Evolutionary conservation across 2,329 filamentous ascomycete species (phyloP).

Genomic region (Nothophaeocryptopus gaeumannii): DNA sequence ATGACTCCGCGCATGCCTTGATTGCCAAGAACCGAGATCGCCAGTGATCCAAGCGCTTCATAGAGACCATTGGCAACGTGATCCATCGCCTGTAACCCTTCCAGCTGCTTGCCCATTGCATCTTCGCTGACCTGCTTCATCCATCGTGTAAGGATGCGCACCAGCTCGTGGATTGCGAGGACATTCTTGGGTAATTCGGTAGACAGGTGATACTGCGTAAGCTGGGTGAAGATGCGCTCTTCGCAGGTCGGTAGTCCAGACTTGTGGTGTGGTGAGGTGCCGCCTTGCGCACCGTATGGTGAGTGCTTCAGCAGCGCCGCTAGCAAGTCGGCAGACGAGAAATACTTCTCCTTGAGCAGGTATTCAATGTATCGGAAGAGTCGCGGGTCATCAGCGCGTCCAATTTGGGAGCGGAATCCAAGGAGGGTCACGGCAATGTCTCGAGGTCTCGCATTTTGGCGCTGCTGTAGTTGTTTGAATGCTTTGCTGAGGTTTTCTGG

Average conservation of each 20-base stretch:
- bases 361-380: constrained; percentile 29
- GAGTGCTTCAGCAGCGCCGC: constrained; percentile 31
- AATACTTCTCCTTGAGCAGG: constrained; percentile 24
- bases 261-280: constrained; percentile 6
- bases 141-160: constrained; percentile 30
- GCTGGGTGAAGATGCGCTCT: constrained; percentile 32
- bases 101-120: constrained; percentile 32
- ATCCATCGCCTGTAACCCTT: constrained; percentile 29
- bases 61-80: constrained; percentile 27
- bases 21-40: constrained; percentile 31
- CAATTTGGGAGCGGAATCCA: constrained; percentile 21
- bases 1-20: constrained; percentile 23
- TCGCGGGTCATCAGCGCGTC: constrained; percentile 30
- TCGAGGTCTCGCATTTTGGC: constrained; percentile 6
- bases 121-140: constrained; percentile 29
- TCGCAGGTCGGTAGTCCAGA: constrained; percentile 30
- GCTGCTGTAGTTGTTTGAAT: constrained; percentile 20
- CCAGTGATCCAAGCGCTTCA: constrained; percentile 33
- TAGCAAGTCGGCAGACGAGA: constrained; percentile 30
- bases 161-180: constrained; percentile 20
- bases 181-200: constrained; percentile 20
- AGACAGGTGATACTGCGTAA: constrained; percentile 27
- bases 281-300: constrained; percentile 8
- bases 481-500: constrained; percentile 11
- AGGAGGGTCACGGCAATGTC: constrained; percentile 27